phyloP scores from a whole-genome alignment of 495 filamentous ascomycete genomes.

The Neurospora africana region DNA sequence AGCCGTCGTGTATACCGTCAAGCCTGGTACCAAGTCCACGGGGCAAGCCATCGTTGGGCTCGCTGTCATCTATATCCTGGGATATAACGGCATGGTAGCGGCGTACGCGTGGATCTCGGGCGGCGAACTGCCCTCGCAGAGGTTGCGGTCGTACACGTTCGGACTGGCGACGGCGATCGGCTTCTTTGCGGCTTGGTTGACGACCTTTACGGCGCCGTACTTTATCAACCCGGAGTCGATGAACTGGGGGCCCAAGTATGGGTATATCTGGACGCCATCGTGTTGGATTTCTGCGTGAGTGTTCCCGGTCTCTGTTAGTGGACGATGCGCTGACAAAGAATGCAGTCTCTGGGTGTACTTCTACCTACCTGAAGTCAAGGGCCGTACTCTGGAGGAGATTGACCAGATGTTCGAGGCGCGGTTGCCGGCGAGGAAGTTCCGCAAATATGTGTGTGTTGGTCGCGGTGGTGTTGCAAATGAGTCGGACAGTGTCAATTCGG shows the following conservation, averaged over 20 bases:
- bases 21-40: conserved; percentile 33
- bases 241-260: conserved; percentile 47
- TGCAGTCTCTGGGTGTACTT: conserved; percentile 20
- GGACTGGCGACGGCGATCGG: conserved; percentile 40
- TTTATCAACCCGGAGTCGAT: conserved; percentile 49
- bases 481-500: not conserved
- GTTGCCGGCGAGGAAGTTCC: conserved; percentile 38
- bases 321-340: conserved; percentile 41
- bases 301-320: conserved; percentile 43
- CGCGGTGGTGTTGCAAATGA: not conserved
- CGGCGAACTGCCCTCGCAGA: conserved; percentile 44
- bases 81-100: conserved; percentile 40
- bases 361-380: not conserved
- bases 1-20: conserved; percentile 40
- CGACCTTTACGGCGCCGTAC: conserved; percentile 49
- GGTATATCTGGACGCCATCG: conserved; percentile 42
- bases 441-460: conserved; percentile 33
- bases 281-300: conserved; percentile 29
- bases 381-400: conserved; percentile 5
- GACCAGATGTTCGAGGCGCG: conserved; percentile 30
- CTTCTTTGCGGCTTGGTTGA: conserved; percentile 45
- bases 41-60: conserved; percentile 42
- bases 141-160: conserved; percentile 43
- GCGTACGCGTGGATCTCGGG: conserved; percentile 49
- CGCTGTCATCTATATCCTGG: conserved; percentile 42